Evolutionary conservation across 148 eudicot genomes (phyloP).

Genomic region (Arbutus unedo): DNA sequence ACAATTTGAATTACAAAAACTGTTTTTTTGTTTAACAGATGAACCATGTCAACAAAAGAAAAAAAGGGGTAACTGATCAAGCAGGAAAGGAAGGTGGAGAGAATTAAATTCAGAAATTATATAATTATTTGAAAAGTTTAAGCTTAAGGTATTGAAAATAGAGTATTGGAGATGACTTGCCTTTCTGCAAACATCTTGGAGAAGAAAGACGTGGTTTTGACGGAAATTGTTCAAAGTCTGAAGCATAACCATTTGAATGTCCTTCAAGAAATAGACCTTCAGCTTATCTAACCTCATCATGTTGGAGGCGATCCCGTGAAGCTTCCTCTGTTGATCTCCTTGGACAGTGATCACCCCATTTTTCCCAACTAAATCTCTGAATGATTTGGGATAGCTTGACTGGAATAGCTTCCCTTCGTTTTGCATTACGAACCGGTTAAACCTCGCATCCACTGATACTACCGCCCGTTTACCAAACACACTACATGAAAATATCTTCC

Average conservation of each 20-base stretch:
- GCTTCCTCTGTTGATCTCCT: slow-evolving; percentile 52
- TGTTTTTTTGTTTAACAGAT: neutral
- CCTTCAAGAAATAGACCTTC: slow-evolving; percentile 44
- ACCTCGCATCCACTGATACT: slow-evolving; percentile 47
- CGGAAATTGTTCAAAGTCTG: slow-evolving; percentile 27
- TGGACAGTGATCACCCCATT: slow-evolving; percentile 55
- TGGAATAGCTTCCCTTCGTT: slow-evolving; percentile 53
- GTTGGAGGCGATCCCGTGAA: slow-evolving; percentile 50
- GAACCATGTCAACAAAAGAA: neutral
- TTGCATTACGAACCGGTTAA: slow-evolving; percentile 53
- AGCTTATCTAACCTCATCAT: slow-evolving; percentile 57
- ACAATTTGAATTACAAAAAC: no score
- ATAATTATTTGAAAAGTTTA: no score
- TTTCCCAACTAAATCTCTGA: slow-evolving; percentile 52
- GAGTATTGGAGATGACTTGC: slow-evolving; percentile 18
- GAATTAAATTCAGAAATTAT: neutral
- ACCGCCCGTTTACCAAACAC: slow-evolving; percentile 52
- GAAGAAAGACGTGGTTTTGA: slow-evolving; percentile 32
- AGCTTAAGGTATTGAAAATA: no score
- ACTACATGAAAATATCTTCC: slow-evolving; percentile 54
- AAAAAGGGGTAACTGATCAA: neutral
- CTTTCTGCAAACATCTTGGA: slow-evolving; percentile 61
- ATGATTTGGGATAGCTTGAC: slow-evolving; percentile 56
- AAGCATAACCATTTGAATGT: slow-evolving; percentile 39
- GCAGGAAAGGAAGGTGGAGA: neutral